Conservation (phyloP, 306 rosid genomes). For the Cicer chorassanicum region DNA sequence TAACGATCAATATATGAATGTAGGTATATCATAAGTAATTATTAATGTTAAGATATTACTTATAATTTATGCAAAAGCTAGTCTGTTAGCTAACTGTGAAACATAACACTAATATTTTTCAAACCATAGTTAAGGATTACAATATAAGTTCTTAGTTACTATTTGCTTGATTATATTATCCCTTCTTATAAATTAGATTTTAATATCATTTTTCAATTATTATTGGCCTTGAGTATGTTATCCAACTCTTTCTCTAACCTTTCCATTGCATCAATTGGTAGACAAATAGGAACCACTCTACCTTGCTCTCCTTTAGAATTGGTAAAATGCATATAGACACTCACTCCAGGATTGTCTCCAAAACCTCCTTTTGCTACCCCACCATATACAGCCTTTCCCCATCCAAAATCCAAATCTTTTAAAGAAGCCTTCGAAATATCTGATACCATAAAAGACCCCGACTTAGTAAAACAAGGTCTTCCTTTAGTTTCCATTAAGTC, state of each 20-base stretch:
- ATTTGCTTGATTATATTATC: no score
- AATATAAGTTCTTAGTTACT: no score
- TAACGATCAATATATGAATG: no score
- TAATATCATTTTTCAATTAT: not conserved
- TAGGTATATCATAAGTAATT: no score
- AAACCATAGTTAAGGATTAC: no score
- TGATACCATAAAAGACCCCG: constrained; percentile 14
- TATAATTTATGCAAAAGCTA: no score
- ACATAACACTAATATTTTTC: no score
- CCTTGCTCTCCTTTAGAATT: constrained; percentile 45
- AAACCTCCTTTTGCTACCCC: not conserved
- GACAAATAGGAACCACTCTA: constrained; percentile 41
- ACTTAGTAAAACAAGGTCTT: not conserved
- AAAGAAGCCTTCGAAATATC: constrained; percentile 1
- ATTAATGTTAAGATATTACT: no score
- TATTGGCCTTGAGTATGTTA: not conserved
- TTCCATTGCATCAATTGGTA: constrained; percentile 48
- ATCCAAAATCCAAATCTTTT: constrained; percentile 20
- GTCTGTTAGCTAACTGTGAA: no score
- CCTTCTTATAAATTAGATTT: not conserved
- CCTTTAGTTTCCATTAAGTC: constrained; percentile 23
- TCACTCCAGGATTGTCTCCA: not conserved
- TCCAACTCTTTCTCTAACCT: constrained; percentile 48
- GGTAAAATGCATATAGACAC: constrained; percentile 18
- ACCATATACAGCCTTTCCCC: constrained; percentile 20